Evolutionary conservation across 371 early-diverging fungal genomes (phyloP).

Genomic region (Apophysomyces sp.): DNA sequence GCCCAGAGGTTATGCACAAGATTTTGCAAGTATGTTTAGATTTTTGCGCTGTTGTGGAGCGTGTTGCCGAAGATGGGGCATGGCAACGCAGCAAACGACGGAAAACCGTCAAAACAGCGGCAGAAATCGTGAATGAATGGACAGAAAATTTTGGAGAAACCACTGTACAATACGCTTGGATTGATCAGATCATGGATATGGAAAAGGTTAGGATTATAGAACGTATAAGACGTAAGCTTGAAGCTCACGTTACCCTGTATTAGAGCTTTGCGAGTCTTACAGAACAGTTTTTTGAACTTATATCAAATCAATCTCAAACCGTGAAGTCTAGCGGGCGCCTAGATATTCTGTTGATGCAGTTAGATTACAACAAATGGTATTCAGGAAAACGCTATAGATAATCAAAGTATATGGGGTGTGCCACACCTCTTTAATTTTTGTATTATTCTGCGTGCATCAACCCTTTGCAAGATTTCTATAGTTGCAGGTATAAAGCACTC

Average conservation of each 20-base stretch:
- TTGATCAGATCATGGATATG: conserved; percentile 14
- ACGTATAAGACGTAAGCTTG: background rate
- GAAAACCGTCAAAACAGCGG: conserved; percentile 29
- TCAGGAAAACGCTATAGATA: conserved; percentile 7
- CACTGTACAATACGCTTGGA: conserved; percentile 13
- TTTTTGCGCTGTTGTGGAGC: conserved; percentile 40
- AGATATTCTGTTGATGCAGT: conserved; percentile 60
- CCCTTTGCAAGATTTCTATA: background rate
- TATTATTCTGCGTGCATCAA: background rate
- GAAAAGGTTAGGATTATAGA: conserved; percentile 24
- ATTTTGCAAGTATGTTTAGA: conserved; percentile 37
- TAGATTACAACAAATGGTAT: conserved; percentile 67
- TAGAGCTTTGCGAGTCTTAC: conserved; percentile 56
- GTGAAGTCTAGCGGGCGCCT: conserved; percentile 49
- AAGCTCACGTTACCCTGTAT: background rate
- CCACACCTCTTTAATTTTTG: background rate
- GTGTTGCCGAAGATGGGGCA: conserved; percentile 25
- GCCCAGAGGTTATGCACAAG: conserved; percentile 29
- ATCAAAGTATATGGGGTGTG: background rate
- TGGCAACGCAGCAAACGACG: conserved; percentile 26
- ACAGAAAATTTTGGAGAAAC: conserved; percentile 21
- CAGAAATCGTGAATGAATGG: conserved; percentile 43
- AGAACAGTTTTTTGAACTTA: conserved; percentile 48
- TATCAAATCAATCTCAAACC: conserved; percentile 34
- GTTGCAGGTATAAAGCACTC: too few relatives aligned